phyloP scores from a whole-genome alignment of 306 rosid species.

The Corylus avellana region DNA sequence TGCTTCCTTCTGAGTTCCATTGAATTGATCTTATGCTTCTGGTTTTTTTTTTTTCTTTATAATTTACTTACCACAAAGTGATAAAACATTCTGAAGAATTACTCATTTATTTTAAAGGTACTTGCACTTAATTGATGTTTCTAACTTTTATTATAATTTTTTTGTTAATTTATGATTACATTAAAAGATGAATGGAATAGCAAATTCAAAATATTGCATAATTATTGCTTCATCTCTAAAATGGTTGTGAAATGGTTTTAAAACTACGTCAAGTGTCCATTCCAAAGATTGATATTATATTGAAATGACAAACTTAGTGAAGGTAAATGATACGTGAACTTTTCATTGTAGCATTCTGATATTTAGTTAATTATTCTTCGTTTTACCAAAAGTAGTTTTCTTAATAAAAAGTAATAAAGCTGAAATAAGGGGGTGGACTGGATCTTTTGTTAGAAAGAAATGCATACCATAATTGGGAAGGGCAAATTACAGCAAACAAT shows the following conservation, averaged over 20 bases:
- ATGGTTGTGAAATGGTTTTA: neutral
- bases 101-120: neutral
- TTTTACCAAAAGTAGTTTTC: too few species aligned
- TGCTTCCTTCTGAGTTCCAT: neutral
- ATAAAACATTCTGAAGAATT: neutral
- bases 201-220: neutral
- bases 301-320: neutral
- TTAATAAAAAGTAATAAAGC: neutral
- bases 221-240: neutral
- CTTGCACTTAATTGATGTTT: neutral
- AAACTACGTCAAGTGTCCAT: neutral
- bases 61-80: neutral
- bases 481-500: conserved; percentile 5
- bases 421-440: neutral
- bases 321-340: neutral
- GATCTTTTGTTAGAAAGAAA: neutral
- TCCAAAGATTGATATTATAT: neutral
- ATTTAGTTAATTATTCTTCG: neutral
- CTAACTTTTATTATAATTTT: neutral
- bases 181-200: neutral
- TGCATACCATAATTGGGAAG: neutral
- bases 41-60: neutral
- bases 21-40: conserved; percentile 4
- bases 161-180: neutral
- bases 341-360: neutral